Conservation (phyloP, 1,284 basidiomycete genomes). For the Ceratobasidium sp. region DNA sequence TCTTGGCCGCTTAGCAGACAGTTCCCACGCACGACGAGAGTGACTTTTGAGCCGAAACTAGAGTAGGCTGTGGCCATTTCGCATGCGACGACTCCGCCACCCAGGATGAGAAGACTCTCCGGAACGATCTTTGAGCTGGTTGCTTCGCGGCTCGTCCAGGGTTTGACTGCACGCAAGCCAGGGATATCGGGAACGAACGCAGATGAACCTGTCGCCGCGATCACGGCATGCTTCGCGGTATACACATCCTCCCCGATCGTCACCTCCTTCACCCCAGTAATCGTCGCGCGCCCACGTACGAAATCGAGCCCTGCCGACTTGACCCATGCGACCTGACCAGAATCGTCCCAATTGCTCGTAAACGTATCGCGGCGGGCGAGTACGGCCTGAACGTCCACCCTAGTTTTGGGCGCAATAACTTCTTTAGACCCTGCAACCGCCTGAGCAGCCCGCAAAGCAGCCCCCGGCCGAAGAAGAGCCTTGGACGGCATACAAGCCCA, state of each 20-base stretch:
- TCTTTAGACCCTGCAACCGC: conserved; percentile 40
- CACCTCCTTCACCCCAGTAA: conserved; percentile 6
- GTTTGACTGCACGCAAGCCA: conserved; percentile 28
- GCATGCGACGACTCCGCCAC: conserved; percentile 45
- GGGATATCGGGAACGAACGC: conserved; percentile 37
- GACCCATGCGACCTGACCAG: conserved; percentile 45
- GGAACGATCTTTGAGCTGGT: conserved; percentile 39
- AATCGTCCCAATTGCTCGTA: conserved; percentile 38
- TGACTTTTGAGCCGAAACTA: conserved; percentile 38
- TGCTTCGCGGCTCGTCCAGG: conserved; percentile 47
- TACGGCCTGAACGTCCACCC: conserved; percentile 29
- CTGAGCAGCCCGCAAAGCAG: conserved; percentile 33
- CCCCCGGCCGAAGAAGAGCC: conserved; percentile 44
- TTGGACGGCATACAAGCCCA: conserved; percentile 47
- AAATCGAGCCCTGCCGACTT: conserved; percentile 42
- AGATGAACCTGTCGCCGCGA: conserved; percentile 36
- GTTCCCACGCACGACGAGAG: conserved; percentile 42
- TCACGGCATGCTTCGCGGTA: conserved; percentile 39
- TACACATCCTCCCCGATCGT: conserved; percentile 19
- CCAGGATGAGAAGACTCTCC: conserved; percentile 39
- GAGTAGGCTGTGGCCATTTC: conserved; percentile 45
- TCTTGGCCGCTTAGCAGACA: conserved; percentile 28
- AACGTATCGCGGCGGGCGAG: conserved; percentile 34
- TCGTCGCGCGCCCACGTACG: conserved; percentile 40
- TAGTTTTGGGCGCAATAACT: conserved; percentile 21